Conservation (phyloP, 176 grass and related monocot genomes). For the Carex pumila region DNA sequence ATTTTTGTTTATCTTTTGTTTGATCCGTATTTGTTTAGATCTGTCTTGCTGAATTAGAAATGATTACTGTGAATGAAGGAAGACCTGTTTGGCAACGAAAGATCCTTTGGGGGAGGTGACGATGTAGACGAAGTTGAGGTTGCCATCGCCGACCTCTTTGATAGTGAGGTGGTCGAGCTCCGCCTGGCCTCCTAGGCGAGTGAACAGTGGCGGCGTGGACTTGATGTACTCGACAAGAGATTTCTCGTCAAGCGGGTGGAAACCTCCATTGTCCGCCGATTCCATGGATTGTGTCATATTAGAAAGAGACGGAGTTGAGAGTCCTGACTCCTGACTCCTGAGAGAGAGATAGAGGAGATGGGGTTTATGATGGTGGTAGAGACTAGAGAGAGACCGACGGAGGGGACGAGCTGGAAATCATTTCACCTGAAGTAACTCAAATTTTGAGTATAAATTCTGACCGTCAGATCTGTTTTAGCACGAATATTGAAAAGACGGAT, state of each 20-base stretch:
- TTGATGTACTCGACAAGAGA: slow-evolving; percentile 83
- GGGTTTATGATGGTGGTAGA: too few relatives aligned
- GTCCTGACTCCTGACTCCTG: too few relatives aligned
- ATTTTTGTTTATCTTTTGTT: not conserved
- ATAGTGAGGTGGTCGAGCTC: slow-evolving; percentile 37
- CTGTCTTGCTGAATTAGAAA: not conserved
- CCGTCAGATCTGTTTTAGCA: too few relatives aligned
- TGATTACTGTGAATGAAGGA: too few relatives aligned
- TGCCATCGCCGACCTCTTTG: slow-evolving; percentile 90
- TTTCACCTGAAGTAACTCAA: too few relatives aligned
- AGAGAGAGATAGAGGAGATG: too few relatives aligned
- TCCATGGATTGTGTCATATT: not conserved
- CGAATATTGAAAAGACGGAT: too few relatives aligned
- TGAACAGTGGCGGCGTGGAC: slow-evolving; percentile 43
- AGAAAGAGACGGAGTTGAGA: too few relatives aligned
- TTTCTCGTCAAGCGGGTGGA: slow-evolving; percentile 55
- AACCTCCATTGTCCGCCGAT: slow-evolving; percentile 24
- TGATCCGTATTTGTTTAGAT: not conserved
- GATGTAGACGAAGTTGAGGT: slow-evolving; percentile 99
- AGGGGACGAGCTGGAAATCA: too few relatives aligned
- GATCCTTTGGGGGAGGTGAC: slow-evolving; percentile 54
- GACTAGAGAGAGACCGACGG: too few relatives aligned
- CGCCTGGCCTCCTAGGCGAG: slow-evolving; percentile 38
- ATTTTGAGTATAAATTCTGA: not conserved
- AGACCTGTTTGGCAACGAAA: slow-evolving; percentile 78